A percentile compares a stretch with the other conserved stretches of the same genome.
Conservation (phyloP, 1,284 basidiomycete genomes). For the Melampsora americana region DNA sequence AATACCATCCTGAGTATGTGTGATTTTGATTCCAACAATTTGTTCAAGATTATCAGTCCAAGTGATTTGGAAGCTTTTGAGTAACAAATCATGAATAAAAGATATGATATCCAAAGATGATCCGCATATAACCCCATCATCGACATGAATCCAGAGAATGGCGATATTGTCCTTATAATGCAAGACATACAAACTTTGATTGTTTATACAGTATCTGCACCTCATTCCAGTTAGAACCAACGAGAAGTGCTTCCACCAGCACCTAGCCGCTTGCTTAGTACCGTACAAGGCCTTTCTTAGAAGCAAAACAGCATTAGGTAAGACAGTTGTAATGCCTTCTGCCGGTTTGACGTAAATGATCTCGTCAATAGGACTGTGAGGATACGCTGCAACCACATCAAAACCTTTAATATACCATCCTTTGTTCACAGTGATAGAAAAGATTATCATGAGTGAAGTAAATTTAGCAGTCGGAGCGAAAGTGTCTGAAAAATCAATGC, state of each 20-base stretch:
- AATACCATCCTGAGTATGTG: no score
- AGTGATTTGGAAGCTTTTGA: neutral
- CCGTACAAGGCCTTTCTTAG: neutral
- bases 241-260: slow-evolving; percentile 14
- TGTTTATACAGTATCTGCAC: neutral
- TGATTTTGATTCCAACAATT: slow-evolving; percentile 19
- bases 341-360: slow-evolving; percentile 2
- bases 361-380: slow-evolving; percentile 17
- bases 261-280: slow-evolving; percentile 6
- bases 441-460: no score
- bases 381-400: slow-evolving; percentile 18
- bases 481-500: slow-evolving; percentile 3
- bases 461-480: slow-evolving; percentile 25
- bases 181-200: neutral
- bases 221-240: neutral
- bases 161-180: no score
- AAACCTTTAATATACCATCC: neutral
- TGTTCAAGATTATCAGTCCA: neutral
- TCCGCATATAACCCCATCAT: slow-evolving; percentile 3
- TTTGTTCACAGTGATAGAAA: neutral
- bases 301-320: neutral
- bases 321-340: neutral
- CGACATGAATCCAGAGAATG: slow-evolving; percentile 9
- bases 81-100: neutral
- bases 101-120: no score